Evolutionary conservation across 2,329 filamentous ascomycete species (phyloP), one percentile per base, ranked within the genome.

Genomic region (Ophiosphaerella korrae): DNA sequence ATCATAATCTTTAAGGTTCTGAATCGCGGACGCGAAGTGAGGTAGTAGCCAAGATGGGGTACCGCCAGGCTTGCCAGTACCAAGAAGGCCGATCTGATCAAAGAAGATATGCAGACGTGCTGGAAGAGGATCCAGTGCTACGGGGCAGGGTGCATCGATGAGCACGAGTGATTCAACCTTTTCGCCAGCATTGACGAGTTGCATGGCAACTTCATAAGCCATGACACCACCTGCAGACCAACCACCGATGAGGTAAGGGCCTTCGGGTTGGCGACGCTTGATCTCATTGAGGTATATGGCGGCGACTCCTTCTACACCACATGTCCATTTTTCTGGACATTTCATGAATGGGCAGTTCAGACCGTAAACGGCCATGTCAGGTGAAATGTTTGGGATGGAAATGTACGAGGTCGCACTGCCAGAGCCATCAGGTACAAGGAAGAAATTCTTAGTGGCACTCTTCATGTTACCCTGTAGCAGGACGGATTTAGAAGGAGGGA

Each of bases 271-370:
- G 43, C 87, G 86, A 5, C 84, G 82, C 72, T 85, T 86, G 72
- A 91, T 88, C 73, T 90, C 88, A 4, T 80, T 75, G 34, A 89
- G 82, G 72, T 87, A 89, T 66, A 86, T 82, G 58, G 80, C 74
- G 5, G 85, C 83, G 67, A 88, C 84, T 23, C 84, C 84, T 62
- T 86, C 82, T 46, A 89, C 83, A 52, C 85, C 85, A 62, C 84
- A 87, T 24, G 80, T 81, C 74, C 82, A 88, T 62, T 87, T 82
- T 52, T 85, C 80, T 0, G 87, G 86, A 1, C 80, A 83, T 75
- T 85, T 88, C 84, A 88, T 86, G 75, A 86, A 89, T 4, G 87
- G 87, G 42, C 84, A 89, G 72, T 88, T 88, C 58, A 89, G 72
- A 46, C 80, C 80, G 59, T 77, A 81, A 9, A 81, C 78, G 42